phyloP scores from a whole-genome alignment of 2,329 filamentous ascomycete species.

The Scedosporium dehoogii region DNA sequence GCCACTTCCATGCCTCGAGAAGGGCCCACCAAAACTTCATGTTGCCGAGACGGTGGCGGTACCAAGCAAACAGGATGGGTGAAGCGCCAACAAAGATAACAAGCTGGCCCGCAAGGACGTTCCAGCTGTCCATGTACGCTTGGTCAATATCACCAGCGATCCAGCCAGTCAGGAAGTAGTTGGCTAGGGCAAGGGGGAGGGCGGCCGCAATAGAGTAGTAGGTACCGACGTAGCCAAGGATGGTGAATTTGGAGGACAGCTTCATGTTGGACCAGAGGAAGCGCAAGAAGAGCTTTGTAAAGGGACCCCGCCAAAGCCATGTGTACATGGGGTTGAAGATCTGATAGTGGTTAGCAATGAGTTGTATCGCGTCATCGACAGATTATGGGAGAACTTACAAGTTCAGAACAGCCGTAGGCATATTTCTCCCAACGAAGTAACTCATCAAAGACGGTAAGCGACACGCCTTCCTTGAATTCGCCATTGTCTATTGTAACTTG shows the following conservation, averaged over 20 bases:
- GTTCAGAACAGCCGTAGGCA: slow-evolving; percentile 73
- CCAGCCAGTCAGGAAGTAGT: slow-evolving; percentile 71
- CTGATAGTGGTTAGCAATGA: not conserved
- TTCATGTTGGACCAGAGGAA: slow-evolving; percentile 67
- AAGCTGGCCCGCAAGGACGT: slow-evolving; percentile 72
- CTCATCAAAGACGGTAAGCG: slow-evolving; percentile 76
- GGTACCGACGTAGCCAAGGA: slow-evolving; percentile 64
- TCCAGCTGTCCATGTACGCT: slow-evolving; percentile 71
- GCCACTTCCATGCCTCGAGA: slow-evolving; percentile 63
- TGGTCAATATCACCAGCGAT: slow-evolving; percentile 69
- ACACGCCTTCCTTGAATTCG: slow-evolving; percentile 78
- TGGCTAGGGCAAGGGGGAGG: slow-evolving; percentile 62
- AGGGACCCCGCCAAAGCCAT: slow-evolving; percentile 65
- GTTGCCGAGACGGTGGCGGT: slow-evolving; percentile 63
- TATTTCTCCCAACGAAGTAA: slow-evolving; percentile 81
- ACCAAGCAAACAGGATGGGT: slow-evolving; percentile 60
- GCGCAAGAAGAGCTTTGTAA: slow-evolving; percentile 66
- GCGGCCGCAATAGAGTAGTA: slow-evolving; percentile 71
- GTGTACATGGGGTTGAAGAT: slow-evolving; percentile 67
- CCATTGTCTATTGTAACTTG: slow-evolving; percentile 38
- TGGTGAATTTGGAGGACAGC: slow-evolving; percentile 65
- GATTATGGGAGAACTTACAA: slow-evolving; percentile 24
- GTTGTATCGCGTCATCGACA: not conserved
- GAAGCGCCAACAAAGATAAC: slow-evolving; percentile 68
- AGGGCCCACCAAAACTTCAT: slow-evolving; percentile 45